These are phyloP conservation scores for Fusarium sp. DNA, from an alignment of 2,329 filamentous ascomycete genomes.

Conservation along the genomic window DNA sequence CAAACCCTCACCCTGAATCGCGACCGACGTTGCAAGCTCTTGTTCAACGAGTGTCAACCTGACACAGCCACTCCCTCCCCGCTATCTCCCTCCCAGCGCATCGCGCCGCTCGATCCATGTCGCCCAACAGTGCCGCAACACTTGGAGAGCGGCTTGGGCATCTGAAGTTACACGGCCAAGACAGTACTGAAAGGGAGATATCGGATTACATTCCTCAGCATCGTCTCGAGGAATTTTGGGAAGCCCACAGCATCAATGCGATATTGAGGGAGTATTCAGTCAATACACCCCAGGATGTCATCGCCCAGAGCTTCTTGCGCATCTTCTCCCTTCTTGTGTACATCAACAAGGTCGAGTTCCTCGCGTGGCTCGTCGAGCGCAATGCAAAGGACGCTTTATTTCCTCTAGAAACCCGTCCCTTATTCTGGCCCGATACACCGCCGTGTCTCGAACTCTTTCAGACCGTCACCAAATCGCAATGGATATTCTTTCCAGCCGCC, in stretches of 20 bases:
- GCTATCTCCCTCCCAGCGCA: neutral
- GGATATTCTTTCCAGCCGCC: slow-evolving; percentile 8
- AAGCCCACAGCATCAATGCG: neutral
- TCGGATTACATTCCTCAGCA: slow-evolving; percentile 8
- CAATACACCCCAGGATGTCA: neutral
- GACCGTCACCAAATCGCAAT: neutral
- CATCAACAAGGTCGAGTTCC: neutral
- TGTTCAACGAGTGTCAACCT: neutral
- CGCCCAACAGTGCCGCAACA: neutral
- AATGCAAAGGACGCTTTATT: neutral
- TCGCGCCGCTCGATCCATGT: neutral
- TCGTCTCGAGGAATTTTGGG: neutral
- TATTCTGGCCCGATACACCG: neutral
- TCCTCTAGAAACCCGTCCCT: neutral
- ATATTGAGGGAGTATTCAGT: neutral
- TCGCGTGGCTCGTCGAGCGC: neutral
- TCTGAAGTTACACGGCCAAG: neutral
- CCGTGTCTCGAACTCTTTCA: neutral
- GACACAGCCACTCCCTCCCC: neutral
- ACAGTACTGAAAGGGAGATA: no score
- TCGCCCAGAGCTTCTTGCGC: neutral
- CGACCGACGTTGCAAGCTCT: neutral
- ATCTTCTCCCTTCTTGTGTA: slow-evolving; percentile 12
- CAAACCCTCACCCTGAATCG: neutral
- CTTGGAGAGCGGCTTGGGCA: neutral